Conservation (phyloP, 495 filamentous ascomycete species). For the Aspergillus haitiensis region DNA sequence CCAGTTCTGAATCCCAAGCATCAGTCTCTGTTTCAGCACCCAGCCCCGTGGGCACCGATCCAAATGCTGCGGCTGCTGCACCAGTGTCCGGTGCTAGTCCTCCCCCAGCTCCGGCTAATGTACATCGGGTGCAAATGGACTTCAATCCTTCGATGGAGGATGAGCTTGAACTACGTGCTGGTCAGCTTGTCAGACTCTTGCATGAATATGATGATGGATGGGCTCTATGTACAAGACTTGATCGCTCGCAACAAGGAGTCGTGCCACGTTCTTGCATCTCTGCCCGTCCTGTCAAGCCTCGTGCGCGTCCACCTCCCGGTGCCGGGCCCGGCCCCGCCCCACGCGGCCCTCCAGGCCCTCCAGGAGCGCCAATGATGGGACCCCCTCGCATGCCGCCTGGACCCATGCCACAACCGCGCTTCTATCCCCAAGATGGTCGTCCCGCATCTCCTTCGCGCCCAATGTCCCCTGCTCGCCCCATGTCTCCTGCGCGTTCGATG, state of each 20-base stretch:
- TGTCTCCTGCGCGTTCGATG: slow-evolving; percentile 32
- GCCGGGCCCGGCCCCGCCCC: slow-evolving; percentile 46
- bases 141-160: slow-evolving; percentile 92
- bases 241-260: slow-evolving; percentile 89
- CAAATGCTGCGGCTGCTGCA: slow-evolving; percentile 41
- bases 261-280: slow-evolving; percentile 92
- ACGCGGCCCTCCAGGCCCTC: slow-evolving; percentile 7
- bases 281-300: slow-evolving; percentile 86
- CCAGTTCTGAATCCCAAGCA: slow-evolving; percentile 24
- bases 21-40: slow-evolving; percentile 24
- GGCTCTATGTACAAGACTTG: slow-evolving; percentile 89
- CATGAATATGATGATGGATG: slow-evolving; percentile 99
- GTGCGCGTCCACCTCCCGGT: slow-evolving; percentile 56
- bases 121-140: slow-evolving; percentile 92
- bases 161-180: slow-evolving; percentile 76
- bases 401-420: slow-evolving; percentile 32
- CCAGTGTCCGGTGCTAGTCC: slow-evolving; percentile 18
- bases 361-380: slow-evolving; percentile 47
- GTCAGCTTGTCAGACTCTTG: slow-evolving; percentile 80
- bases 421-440: slow-evolving; percentile 42
- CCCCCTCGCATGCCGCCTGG: slow-evolving; percentile 49
- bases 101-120: slow-evolving; percentile 50
- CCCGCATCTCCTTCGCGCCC: slow-evolving; percentile 45
- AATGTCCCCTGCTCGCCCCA: slow-evolving; percentile 35
- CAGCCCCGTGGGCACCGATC: slow-evolving; percentile 29